Evolutionary conservation across 2,329 filamentous ascomycete genomes (phyloP), one percentile per base, ranked within the genome.

Genomic region (Helicocarpus griseus): DNA sequence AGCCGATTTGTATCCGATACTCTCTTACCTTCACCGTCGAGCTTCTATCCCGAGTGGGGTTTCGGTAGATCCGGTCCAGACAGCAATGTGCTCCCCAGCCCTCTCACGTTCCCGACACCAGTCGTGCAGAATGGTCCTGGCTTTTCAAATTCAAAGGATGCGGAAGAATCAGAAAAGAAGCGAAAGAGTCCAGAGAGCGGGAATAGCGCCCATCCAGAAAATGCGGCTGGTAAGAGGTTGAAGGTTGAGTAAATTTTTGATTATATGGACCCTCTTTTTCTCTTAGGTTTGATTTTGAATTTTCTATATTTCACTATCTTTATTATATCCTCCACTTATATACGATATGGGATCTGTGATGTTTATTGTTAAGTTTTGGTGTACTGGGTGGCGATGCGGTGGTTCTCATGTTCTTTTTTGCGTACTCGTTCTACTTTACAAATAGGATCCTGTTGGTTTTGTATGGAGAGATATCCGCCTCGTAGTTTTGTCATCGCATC

Each of bases 21-120:
- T 33, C 82, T 96, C 50, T 76, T 97, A 14, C 90, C 93, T 0
- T 95, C 88, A 51, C 93, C 93, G 0, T 94, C 86, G 57, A 89
- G 83, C 58, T 96, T 97, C 71, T 97, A 95, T 63, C 83, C 86
- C 0, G 89, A 95, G 56, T 96, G 90, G 90, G 84, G 86, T 58
- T 89, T 87, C 66, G 77, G 78, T 24, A 60, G 66, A 65, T 82
- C 66, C 66, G 78, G 62, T 68, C 66, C 75, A 52, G 87, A 93
- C 58, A 86, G 79, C 65, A 95, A 93, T 61, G 93, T 94, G 58
- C 76, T 97, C 46, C 90, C 90, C 0, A 96, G 89, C 65, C 93
- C 93, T 8, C 73, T 97, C 57, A 95, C 90, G 54, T 96, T 96
- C 68, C 86, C 88, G 31, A 97, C 93, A 1, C 93, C 93, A 0